Percentiles rank a stretch among this genome's conserved stretches.
Evolutionary conservation across 192 early-diverging fungal species (phyloP).

Genomic region (Coemansia sp.): DNA sequence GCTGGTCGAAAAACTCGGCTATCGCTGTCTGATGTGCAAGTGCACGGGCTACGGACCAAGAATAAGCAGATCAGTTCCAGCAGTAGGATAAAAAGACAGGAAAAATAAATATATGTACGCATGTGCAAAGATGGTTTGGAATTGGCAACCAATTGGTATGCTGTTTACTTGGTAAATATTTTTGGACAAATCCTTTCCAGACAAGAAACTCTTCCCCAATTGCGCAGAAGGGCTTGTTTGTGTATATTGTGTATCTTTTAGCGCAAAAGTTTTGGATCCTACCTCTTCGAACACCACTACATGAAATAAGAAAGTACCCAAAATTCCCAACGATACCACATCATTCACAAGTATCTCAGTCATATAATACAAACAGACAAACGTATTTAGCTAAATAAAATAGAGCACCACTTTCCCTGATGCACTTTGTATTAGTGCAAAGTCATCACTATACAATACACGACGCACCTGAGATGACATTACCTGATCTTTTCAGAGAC

Average conservation of each 20-base stretch:
- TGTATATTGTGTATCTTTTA: background rate
- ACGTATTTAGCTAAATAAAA: background rate
- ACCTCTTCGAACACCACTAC: constrained; percentile 33
- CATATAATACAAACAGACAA: too few relatives aligned
- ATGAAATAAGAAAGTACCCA: background rate
- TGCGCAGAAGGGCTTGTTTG: too few relatives aligned
- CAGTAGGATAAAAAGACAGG: background rate
- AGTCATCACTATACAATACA: background rate
- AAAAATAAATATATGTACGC: background rate
- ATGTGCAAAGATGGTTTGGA: too few relatives aligned
- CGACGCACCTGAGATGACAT: background rate
- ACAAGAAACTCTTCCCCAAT: too few relatives aligned
- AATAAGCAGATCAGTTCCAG: background rate
- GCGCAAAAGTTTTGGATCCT: background rate
- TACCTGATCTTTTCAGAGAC: constrained; percentile 54
- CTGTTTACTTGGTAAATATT: background rate
- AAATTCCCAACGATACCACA: background rate
- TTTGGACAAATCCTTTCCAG: background rate
- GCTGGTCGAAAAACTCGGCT: constrained; percentile 39
- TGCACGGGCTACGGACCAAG: constrained; percentile 39
- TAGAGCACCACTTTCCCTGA: background rate
- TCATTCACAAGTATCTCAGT: background rate
- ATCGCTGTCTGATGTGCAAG: constrained; percentile 48
- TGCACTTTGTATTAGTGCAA: background rate
- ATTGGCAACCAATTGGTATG: background rate